phyloP scores from a whole-genome alignment of 352 stramenopile species.

The Phytophthora hibernalis region DNA sequence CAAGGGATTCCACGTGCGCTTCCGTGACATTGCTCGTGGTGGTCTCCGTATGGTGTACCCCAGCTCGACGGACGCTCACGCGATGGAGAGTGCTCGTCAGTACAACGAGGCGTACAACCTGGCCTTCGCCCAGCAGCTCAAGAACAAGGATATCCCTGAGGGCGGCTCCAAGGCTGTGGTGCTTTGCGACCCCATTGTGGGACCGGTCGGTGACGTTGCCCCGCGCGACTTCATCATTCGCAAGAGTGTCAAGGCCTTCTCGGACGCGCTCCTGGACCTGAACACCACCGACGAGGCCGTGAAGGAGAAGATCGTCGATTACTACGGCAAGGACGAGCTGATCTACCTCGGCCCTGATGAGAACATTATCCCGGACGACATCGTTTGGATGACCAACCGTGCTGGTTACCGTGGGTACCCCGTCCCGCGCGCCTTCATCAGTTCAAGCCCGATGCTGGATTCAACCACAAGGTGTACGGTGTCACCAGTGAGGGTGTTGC shows the following conservation, averaged over 20 bases:
- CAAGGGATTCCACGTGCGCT: constrained; percentile 90
- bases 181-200: constrained; percentile 78
- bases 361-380: constrained; percentile 82
- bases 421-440: constrained; percentile 87
- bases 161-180: constrained; percentile 87
- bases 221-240: constrained; percentile 92
- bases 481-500: constrained; percentile 85
- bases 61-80: constrained; percentile 63
- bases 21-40: constrained; percentile 83
- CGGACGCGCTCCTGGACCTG: constrained; percentile 80
- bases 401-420: constrained; percentile 78
- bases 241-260: constrained; percentile 98
- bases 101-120: constrained; percentile 90
- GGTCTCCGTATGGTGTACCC: constrained; percentile 84
- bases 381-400: constrained; percentile 87
- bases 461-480: constrained; percentile 90
- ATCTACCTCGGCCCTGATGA: constrained; percentile 88
- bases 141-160: constrained; percentile 92
- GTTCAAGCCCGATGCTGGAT: constrained; percentile 85
- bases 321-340: constrained; percentile 86
- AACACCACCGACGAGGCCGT: constrained; percentile 80
- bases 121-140: constrained; percentile 86
- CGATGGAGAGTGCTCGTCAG: constrained; percentile 72
- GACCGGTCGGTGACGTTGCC: constrained; percentile 74
- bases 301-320: constrained; percentile 78